phyloP scores from a whole-genome alignment of 345 rosid species.

The Syzygium grande region DNA sequence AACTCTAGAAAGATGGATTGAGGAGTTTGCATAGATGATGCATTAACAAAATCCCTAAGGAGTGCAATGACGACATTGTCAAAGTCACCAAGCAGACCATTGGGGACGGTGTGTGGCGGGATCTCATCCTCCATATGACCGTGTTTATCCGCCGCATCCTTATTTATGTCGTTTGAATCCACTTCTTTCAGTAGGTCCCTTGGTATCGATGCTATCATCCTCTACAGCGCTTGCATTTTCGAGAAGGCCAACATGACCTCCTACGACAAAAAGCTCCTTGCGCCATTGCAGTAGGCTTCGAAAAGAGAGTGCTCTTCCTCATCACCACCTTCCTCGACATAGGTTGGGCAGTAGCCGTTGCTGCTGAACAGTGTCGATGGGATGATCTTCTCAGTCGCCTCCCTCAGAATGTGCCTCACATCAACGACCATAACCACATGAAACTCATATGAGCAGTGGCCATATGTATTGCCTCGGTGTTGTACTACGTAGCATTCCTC shows the following conservation, averaged over 20 bases:
- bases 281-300: slow-evolving; percentile 68
- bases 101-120: slow-evolving; percentile 65
- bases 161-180: slow-evolving; percentile 54
- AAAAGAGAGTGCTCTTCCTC: slow-evolving; percentile 50
- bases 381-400: too few relatives aligned
- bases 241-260: slow-evolving; percentile 56
- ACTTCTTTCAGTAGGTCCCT: slow-evolving; percentile 51
- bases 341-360: too few relatives aligned
- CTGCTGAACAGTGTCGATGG: too few relatives aligned
- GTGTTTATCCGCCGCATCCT: slow-evolving; percentile 55
- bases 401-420: too few relatives aligned
- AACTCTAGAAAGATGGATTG: too few relatives aligned
- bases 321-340: slow-evolving; percentile 38
- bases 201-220: slow-evolving; percentile 68
- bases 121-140: slow-evolving; percentile 45
- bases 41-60: too few relatives aligned
- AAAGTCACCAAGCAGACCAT: slow-evolving; percentile 20
- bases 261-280: slow-evolving; percentile 34
- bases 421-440: too few relatives aligned
- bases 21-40: too few relatives aligned
- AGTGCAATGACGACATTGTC: slow-evolving; percentile 16
- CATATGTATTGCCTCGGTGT: too few relatives aligned
- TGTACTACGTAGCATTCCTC: not conserved
- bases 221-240: slow-evolving; percentile 70
- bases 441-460: too few relatives aligned